Base-by-base conservation (phyloP, 2,329 filamentous ascomycete genomes). In the Alternaria sp. region DNA sequence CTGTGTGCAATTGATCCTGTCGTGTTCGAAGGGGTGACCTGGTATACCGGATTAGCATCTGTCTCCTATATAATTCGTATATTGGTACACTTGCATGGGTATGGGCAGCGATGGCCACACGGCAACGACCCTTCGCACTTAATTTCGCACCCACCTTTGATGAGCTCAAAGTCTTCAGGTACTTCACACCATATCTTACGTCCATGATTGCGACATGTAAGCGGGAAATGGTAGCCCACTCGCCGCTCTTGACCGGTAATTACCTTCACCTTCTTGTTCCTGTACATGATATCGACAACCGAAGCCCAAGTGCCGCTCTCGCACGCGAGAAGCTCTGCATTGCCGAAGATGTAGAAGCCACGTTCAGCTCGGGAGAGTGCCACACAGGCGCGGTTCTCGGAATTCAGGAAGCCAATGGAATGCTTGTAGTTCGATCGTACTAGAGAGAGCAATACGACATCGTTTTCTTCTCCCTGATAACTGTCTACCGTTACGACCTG, bases 391-490 rank as follows among this genome's bases (percentile, higher is more conserved):
- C 87, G 81, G 61, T 89, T 88, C 34, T 82, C 81, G 11, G 90
- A 86, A 1, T 84, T 81, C 2, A 96, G 80, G 66, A 97, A 97
- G 0, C 93, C 93, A 29, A 93, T 88, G 0, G 80, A 79, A 4
- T 79, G 71, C 1, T 78, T 68, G 1, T 72, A 63, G 34, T 89
- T 90, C 63, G 89, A 93, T 41, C 93, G 85, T 3, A 95, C 92
- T 0, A 96, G 80, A 0, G 93, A 96, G 0, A 97, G 80, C 2
- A 97, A 73, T 9, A 97, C 83, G 8, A 97, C 82, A 24, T 93
- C 90, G 61, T 96, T 97, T 72, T 97, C 92, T 68, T 97, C 92
- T n/a, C 58, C 61, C 24, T 97, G 93, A 70, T 94, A 97, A 0
- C 90, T 91, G 70, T 97, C 93, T 0, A 97, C 91, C 0, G 93